Base-by-base conservation (phyloP, 2,329 filamentous ascomycete species). In the Rasamsonia emersonii region DNA sequence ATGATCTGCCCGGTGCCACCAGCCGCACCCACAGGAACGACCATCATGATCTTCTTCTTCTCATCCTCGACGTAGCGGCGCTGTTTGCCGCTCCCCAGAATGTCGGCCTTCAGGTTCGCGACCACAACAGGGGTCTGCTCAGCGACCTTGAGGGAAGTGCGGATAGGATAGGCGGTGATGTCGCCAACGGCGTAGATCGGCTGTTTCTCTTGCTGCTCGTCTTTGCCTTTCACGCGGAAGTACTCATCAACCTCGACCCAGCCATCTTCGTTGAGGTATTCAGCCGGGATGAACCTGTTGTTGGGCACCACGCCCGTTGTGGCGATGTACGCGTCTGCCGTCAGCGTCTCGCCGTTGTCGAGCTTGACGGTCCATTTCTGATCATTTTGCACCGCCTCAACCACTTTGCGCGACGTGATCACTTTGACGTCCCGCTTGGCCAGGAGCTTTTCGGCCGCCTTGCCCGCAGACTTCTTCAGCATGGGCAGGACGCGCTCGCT, bases 221-320 rank as follows among this genome's bases (percentile, higher is more conserved):
- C n/a, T n/a, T n/a, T n/a, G 28, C n/a, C 33, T 24, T 39, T 34
- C 9, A 54, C 51, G 2, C 47, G 49, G 20, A 54, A 39, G 23
- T 56, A 36, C 4, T 40, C 42, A 43, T 75, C 64, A 5, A 64
- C 68, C 16, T 54, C 54, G 26, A 78, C 64, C 49, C 66, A 69
- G 9, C 66, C 67, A n/a, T 48, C 38, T 1, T 54, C 49, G 37
- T 63, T 54, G 3, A 76, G 58, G 24, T 71, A 61, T 5, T 56
- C 45, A 3, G 45, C 31, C 0, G 72, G 70, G 1, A 77, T 52
- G 47, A 65, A 77, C 6, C 54, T 56, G 13, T 64, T 69, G 50
- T 73, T 75, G 0, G 71, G 71, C 5, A 52, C 45, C 9, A 65
- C 65, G 17, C 73, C 73, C 9, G 62, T 62, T 1, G 68, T 68